Base-by-base conservation (phyloP, 2,329 filamentous ascomycete genomes). In the Aspergillus clavatus region DNA sequence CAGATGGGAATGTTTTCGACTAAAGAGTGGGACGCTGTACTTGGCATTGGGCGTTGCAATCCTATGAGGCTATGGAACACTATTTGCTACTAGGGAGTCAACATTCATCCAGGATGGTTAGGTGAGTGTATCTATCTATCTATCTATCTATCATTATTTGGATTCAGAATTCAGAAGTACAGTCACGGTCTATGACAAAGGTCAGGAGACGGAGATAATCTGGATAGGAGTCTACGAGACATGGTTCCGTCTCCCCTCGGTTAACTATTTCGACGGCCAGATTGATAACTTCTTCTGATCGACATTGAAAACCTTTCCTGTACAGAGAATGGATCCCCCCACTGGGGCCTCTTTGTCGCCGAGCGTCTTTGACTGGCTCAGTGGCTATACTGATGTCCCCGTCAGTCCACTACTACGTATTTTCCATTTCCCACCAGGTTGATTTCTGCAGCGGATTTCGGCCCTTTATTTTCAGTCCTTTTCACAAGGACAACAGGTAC, bases 1-100 rank as follows among this genome's bases (percentile, higher is more conserved):
- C 48, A 48, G 48, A 50, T 50, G 45, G 37, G n/a, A 31, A 29
- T 16, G 16, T 26, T 26, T 39, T 18, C 41, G 36, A 28, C 40
- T 24, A 44, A 28, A 31, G 12, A 16, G 43, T 47, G 40, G 43
- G 43, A 49, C 43, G 43, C 42, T n/a, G n/a, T n/a, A n/a, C n/a
- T n/a, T n/a, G n/a, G n/a, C n/a, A n/a, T n/a, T n/a, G n/a, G n/a
- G n/a, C n/a, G n/a, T n/a, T n/a, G n/a, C n/a, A n/a, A n/a, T n/a
- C n/a, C n/a, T n/a, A 33, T 31, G 28, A 31, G 3, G 2, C 10
- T 31, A 14, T 31, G 6, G 10, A 19, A 18, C 5, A 4, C 2
- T 10, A n/a, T 35, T 35, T 3, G 31, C 31, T n/a, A n/a, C n/a
- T n/a, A n/a, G n/a, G n/a, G n/a, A n/a, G n/a, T n/a, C n/a, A n/a